Percentiles rank a stretch among this genome's conserved stretches.
These are phyloP conservation scores for Nakazawaea holstii DNA, from an alignment of 805 yeast species.

Conservation along the genomic window DNA sequence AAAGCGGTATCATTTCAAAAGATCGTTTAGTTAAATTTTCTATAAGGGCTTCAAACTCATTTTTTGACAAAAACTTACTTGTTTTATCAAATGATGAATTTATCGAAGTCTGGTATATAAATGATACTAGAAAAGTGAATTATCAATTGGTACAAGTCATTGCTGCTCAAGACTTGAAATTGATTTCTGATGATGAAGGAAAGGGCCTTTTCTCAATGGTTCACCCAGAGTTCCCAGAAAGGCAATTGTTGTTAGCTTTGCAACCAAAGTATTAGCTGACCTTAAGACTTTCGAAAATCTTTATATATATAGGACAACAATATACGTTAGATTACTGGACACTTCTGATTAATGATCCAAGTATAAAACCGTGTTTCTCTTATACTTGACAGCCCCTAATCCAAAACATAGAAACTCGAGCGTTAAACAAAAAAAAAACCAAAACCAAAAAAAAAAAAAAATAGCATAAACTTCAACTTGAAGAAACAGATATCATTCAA, in stretches of 20 bases:
- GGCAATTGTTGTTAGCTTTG: constrained; percentile 50
- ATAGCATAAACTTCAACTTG: no score
- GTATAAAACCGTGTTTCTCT: no score
- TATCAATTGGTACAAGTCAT: constrained; percentile 59
- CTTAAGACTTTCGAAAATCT: not conserved
- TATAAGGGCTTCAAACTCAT: constrained; percentile 33
- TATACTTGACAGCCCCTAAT: no score
- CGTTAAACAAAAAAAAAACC: no score
- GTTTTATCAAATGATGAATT: constrained; percentile 58
- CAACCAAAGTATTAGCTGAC: constrained; percentile 1
- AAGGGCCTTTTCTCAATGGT: constrained; percentile 44
- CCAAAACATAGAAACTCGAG: no score
- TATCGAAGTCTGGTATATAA: constrained; percentile 63
- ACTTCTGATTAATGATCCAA: no score
- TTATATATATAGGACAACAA: no score
- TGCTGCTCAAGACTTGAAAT: constrained; percentile 57
- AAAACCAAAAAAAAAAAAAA: no score
- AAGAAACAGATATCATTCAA: no score
- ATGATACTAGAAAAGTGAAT: constrained; percentile 27
- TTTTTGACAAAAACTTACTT: constrained; percentile 41
- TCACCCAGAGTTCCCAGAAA: constrained; percentile 57
- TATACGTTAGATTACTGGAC: no score
- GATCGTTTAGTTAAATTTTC: constrained; percentile 37
- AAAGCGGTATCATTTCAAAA: constrained; percentile 28
- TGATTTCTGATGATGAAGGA: constrained; percentile 29